phyloP scores from a whole-genome alignment of 345 rosid genomes.

The Orychophragmus violaceus region DNA sequence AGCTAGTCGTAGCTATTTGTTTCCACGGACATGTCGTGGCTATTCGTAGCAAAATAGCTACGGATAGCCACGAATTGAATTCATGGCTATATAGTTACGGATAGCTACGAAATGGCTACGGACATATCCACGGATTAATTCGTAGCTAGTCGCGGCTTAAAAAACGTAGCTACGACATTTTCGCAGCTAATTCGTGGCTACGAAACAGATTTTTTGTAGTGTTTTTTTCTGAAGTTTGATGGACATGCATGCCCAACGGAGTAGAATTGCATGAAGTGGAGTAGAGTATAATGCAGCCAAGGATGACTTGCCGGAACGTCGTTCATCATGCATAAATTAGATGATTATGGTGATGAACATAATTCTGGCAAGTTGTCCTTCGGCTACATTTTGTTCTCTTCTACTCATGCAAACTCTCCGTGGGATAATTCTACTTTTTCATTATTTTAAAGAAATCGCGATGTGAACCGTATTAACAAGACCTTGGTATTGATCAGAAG shows the following conservation, averaged over 20 bases:
- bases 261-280: conserved; percentile 34
- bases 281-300: conserved; percentile 54
- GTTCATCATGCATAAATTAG: neutral
- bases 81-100: no score
- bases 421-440: neutral
- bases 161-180: no score
- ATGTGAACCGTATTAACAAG: neutral
- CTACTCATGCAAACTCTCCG: conserved; percentile 40
- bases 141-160: no score
- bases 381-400: conserved; percentile 46
- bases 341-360: neutral
- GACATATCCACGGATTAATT: no score
- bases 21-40: no score
- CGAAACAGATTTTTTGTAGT: no score
- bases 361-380: conserved; percentile 47
- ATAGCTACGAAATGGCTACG: no score
- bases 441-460: neutral
- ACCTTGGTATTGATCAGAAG: neutral
- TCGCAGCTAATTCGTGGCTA: no score
- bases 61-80: no score
- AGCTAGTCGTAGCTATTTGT: no score
- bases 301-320: conserved; percentile 51
- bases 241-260: conserved; percentile 6
- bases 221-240: neutral
- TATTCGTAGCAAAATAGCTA: no score